Percentiles rank a stretch among this genome's conserved stretches.
Evolutionary conservation across 306 rosid genomes (phyloP).

Genomic region (Dryas octopetala): DNA sequence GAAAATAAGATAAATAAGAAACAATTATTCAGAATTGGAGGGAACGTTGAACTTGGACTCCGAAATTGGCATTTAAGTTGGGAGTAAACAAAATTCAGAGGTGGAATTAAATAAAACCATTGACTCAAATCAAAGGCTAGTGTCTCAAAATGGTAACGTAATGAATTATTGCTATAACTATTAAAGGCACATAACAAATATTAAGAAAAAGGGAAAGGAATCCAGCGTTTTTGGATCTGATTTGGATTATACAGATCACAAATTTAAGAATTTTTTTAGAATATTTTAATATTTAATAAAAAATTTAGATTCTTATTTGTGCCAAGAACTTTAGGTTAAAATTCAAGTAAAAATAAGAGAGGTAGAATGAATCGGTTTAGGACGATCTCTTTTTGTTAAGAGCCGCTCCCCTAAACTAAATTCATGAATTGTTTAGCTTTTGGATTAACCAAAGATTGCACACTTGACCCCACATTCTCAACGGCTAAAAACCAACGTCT

Average conservation of each 20-base stretch:
- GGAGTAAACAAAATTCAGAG: background rate
- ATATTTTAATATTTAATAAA: too few species aligned
- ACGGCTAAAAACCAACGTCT: slow-evolving; percentile 36
- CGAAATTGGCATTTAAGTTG: slow-evolving; percentile 4
- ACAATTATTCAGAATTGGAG: background rate
- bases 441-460: slow-evolving; percentile 1
- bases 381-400: too few species aligned
- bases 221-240: too few species aligned
- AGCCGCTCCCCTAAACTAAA: background rate
- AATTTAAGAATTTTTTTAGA: too few species aligned
- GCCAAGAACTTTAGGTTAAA: too few species aligned
- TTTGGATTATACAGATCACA: too few species aligned
- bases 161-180: too few species aligned
- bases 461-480: slow-evolving; percentile 31
- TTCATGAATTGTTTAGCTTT: background rate
- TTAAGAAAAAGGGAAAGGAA: too few species aligned
- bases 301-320: too few species aligned
- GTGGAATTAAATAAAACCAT: background rate
- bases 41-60: background rate
- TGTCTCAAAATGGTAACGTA: background rate
- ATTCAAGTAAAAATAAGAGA: too few species aligned
- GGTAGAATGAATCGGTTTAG: too few species aligned
- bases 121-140: background rate
- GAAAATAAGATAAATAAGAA: background rate
- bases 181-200: too few species aligned